These are phyloP conservation scores for Naganishia antarctica DNA, from an alignment of 768 basidiomycete genomes.

Conservation along the genomic window DNA sequence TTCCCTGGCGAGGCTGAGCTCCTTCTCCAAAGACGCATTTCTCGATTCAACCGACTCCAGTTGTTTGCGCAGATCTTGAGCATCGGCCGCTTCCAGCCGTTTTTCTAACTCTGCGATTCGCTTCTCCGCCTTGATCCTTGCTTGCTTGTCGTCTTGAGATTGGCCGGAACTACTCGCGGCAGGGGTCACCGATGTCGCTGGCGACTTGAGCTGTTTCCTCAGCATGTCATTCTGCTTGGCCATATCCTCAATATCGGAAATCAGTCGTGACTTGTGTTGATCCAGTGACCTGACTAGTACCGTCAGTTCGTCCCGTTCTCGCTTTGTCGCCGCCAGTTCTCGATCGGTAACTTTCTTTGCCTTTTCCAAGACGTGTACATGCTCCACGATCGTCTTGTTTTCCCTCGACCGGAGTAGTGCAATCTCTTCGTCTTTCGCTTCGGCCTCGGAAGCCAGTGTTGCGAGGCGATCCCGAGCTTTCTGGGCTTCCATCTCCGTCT, in stretches of 20 bases:
- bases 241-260: conserved; percentile 77
- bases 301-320: conserved; percentile 68
- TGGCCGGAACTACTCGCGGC: background rate
- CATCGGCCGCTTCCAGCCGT: background rate
- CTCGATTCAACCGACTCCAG: conserved; percentile 30
- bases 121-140: background rate
- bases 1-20: conserved; percentile 50
- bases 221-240: conserved; percentile 62
- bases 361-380: conserved; percentile 91
- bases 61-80: background rate
- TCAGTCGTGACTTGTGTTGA: conserved; percentile 67
- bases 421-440: conserved; percentile 78
- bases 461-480: conserved; percentile 64
- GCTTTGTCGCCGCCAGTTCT: conserved; percentile 74
- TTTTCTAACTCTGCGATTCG: background rate
- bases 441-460: conserved; percentile 70
- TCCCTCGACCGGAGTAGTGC: conserved; percentile 72
- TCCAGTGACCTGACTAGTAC: conserved; percentile 80
- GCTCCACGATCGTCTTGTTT: conserved; percentile 98
- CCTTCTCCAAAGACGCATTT: conserved; percentile 47
- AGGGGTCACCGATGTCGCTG: conserved; percentile 10
- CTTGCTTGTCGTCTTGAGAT: background rate
- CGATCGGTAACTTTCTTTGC: conserved; percentile 91
- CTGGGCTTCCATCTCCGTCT: conserved; percentile 59
- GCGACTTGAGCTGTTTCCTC: conserved; percentile 34